phyloP scores from a whole-genome alignment of 2,329 filamentous ascomycete genomes.

The Fusarium chaquense region DNA sequence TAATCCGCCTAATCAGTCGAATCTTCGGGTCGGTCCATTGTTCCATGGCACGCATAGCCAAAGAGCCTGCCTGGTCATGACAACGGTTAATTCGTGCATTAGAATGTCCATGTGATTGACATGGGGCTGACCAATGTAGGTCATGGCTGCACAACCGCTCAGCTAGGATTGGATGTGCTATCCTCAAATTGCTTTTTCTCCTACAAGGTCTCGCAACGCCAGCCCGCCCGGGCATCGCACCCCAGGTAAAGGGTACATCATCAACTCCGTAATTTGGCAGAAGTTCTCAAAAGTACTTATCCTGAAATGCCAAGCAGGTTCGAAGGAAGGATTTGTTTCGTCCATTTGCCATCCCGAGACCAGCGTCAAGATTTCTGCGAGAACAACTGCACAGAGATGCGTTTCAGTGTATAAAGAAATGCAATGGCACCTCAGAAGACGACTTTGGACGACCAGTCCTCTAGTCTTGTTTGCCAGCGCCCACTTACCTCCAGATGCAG shows the following conservation, averaged over 20 bases:
- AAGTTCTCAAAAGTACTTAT: slow-evolving; percentile 39
- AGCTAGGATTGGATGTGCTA: slow-evolving; percentile 41
- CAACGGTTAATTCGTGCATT: slow-evolving; percentile 39
- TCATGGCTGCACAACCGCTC: slow-evolving; percentile 43
- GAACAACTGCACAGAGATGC: slow-evolving; percentile 15
- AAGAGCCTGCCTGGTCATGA: slow-evolving; percentile 42
- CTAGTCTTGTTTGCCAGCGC: slow-evolving; percentile 5
- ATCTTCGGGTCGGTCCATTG: slow-evolving; percentile 39
- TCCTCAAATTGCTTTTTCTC: slow-evolving; percentile 42
- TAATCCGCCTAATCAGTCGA: slow-evolving; percentile 36
- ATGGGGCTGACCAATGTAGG: slow-evolving; percentile 42
- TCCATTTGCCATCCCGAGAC: slow-evolving; percentile 20
- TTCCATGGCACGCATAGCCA: slow-evolving; percentile 34
- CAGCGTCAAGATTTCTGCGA: slow-evolving; percentile 8
- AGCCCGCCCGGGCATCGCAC: slow-evolving; percentile 26
- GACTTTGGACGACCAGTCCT: slow-evolving; percentile 15
- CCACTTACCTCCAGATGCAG: slow-evolving; percentile 14
- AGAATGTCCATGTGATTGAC: slow-evolving; percentile 47
- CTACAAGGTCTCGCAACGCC: slow-evolving; percentile 34
- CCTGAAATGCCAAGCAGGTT: slow-evolving; percentile 19
- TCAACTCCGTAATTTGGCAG: slow-evolving; percentile 20
- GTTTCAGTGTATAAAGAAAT: slow-evolving; percentile 22
- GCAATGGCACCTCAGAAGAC: slow-evolving; percentile 25
- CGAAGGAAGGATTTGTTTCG: slow-evolving; percentile 17
- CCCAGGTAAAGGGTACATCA: slow-evolving; percentile 41